Conservation (phyloP, 768 basidiomycete genomes). For the Brasilioporus rufonigricans region DNA sequence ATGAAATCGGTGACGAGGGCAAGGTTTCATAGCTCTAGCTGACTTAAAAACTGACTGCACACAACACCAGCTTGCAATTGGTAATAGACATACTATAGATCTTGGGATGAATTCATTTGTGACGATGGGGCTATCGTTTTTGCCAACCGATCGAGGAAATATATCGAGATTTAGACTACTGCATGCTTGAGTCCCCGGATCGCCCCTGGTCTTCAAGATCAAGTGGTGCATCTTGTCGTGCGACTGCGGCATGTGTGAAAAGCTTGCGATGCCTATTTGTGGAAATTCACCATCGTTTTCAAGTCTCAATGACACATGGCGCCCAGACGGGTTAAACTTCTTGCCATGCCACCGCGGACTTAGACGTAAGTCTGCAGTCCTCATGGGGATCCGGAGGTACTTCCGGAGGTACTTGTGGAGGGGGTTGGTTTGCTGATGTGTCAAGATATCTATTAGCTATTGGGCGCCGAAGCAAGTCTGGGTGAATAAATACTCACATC, state of each 20-base stretch:
- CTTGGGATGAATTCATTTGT: conserved; percentile 17
- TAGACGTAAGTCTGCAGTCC: conserved; percentile 10
- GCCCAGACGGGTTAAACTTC: conserved; percentile 4
- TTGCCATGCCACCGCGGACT: conserved; percentile 20
- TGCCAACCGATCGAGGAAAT: conserved; percentile 19
- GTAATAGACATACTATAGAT: conserved; percentile 4
- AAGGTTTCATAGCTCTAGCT: background rate
- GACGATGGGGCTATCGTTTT: conserved; percentile 7
- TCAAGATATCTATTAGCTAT: conserved; percentile 12
- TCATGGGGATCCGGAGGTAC: conserved; percentile 1
- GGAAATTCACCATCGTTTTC: conserved; percentile 3
- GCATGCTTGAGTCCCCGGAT: conserved; percentile 13
- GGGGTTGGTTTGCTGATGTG: too few species aligned
- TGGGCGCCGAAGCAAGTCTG: conserved; percentile 4
- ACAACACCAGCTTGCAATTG: conserved; percentile 1
- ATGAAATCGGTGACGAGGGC: conserved; percentile 9
- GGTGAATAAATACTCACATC: conserved; percentile 2
- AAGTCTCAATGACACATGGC: conserved; percentile 1
- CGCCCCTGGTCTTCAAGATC: conserved; percentile 9
- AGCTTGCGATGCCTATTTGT: conserved; percentile 15
- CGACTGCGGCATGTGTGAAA: conserved; percentile 12
- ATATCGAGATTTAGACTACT: conserved; percentile 18
- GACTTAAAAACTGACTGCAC: conserved; percentile 1
- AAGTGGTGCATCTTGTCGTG: conserved; percentile 1
- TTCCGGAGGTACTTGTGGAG: too few species aligned